Conservation (phyloP, 2,329 filamentous ascomycete species). For the Lecanicillium sp. region DNA sequence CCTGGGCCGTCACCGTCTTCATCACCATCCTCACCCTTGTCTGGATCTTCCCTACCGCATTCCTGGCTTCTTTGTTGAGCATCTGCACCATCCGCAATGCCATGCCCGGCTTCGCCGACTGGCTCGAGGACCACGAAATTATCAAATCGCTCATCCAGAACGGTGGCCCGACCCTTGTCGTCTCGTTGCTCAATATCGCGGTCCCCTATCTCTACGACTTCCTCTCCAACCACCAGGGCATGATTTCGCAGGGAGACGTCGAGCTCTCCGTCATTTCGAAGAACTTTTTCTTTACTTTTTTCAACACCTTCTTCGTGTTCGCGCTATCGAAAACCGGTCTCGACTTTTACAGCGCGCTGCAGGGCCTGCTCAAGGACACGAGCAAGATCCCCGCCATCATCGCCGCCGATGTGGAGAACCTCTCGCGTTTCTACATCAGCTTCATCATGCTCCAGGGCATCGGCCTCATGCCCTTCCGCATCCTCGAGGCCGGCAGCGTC, state of each 20-base stretch:
- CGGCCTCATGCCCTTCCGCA: conserved; percentile 87
- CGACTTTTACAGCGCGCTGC: conserved; percentile 65
- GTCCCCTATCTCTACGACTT: conserved; percentile 95
- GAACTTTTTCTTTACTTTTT: conserved; percentile 99
- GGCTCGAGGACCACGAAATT: conserved; percentile 62
- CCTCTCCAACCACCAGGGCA: conserved; percentile 84
- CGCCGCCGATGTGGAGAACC: conserved; percentile 64
- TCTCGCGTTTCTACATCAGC: conserved; percentile 85
- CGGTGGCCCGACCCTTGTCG: conserved; percentile 75
- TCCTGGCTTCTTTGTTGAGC: conserved; percentile 73
- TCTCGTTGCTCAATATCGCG: conserved; percentile 80
- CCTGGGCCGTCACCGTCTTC: conserved; percentile 77
- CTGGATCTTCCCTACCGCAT: conserved; percentile 78
- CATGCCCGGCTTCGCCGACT: conserved; percentile 62
- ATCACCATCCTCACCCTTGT: conserved; percentile 80
- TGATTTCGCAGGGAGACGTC: conserved; percentile 90
- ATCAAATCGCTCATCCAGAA: conserved; percentile 76
- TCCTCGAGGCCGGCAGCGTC: conserved; percentile 85
- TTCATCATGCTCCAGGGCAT: conserved; percentile 90
- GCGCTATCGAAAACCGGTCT: conserved; percentile 80
- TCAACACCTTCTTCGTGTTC: conserved; percentile 96
- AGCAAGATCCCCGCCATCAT: conserved; percentile 70
- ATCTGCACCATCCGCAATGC: conserved; percentile 72
- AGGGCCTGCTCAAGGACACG: conserved; percentile 71
- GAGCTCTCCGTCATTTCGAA: conserved; percentile 94